Percentiles rank a stretch among this genome's conserved stretches.
Evolutionary conservation across 108 stramenopile genomes (phyloP).

Genomic region (Parietichytrium sp.): DNA sequence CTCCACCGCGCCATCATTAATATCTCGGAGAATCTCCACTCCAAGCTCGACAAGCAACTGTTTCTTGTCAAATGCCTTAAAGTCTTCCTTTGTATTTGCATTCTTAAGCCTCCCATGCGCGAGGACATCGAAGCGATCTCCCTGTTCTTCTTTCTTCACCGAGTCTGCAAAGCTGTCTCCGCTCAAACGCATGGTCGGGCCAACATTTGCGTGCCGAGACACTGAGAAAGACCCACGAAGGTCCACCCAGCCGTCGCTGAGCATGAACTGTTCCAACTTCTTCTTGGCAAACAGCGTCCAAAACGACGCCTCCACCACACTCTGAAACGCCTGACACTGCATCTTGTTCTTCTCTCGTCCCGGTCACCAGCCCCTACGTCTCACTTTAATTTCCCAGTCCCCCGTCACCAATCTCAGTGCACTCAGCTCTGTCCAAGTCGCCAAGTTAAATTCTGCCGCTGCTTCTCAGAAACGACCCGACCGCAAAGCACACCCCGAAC

Average conservation of each 20-base stretch:
- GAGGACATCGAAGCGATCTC: too few relatives aligned
- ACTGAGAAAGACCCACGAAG: neutral
- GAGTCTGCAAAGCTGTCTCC: neutral
- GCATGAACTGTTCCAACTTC: slow-evolving; percentile 8
- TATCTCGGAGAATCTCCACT: neutral
- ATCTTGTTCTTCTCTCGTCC: too few relatives aligned
- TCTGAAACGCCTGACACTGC: neutral
- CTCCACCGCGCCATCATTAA: slow-evolving; percentile 29
- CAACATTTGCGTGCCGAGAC: neutral
- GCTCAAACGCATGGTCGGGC: neutral
- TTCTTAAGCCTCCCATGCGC: neutral
- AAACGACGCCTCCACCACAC: neutral
- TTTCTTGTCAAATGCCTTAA: slow-evolving; percentile 38
- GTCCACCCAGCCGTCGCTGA: neutral
- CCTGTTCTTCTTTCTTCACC: neutral
- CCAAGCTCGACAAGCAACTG: neutral
- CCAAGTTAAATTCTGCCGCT: too few relatives aligned
- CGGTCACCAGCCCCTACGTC: too few relatives aligned
- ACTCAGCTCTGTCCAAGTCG: too few relatives aligned
- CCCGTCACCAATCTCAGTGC: too few relatives aligned
- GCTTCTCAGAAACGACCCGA: slow-evolving; percentile 25
- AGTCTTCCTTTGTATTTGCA: slow-evolving; percentile 39
- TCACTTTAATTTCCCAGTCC: too few relatives aligned
- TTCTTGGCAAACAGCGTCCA: neutral
- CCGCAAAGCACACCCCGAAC: neutral